These are phyloP conservation scores for Mytilinidion resinicola DNA, from an alignment of 495 filamentous ascomycete species.

Conservation along the genomic window DNA sequence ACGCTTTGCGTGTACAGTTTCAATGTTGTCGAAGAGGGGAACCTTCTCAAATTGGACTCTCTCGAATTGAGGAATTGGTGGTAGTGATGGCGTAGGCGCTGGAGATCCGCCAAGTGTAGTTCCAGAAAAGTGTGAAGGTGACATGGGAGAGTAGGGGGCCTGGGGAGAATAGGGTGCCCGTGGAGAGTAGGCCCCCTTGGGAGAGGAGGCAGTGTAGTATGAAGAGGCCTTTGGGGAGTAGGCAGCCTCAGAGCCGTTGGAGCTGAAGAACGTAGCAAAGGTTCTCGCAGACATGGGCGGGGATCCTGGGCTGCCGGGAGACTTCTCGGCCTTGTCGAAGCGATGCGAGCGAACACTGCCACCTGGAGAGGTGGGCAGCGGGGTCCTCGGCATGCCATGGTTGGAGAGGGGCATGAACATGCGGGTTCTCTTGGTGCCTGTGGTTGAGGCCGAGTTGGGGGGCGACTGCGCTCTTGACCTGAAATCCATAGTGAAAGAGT, in stretches of 20 bases:
- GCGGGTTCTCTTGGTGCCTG: conserved; percentile 4
- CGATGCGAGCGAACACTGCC: conserved; percentile 15
- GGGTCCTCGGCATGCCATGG: conserved; percentile 22
- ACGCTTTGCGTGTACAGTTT: neutral
- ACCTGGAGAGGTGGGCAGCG: conserved; percentile 6
- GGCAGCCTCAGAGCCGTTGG: conserved; percentile 19
- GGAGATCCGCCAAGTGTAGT: neutral
- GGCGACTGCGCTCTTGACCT: neutral
- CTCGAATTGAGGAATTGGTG: neutral
- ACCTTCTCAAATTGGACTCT: neutral
- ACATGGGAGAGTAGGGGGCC: conserved; percentile 9
- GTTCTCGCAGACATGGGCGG: conserved; percentile 22
- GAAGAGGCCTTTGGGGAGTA: conserved; percentile 10
- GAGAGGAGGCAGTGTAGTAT: conserved; percentile 13
- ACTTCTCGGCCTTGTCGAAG: neutral
- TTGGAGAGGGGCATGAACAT: conserved; percentile 14
- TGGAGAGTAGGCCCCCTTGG: neutral
- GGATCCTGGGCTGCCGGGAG: conserved; percentile 7
- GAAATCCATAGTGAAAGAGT: conserved; percentile 7
- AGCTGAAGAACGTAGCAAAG: conserved; percentile 23
- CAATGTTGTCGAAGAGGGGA: neutral
- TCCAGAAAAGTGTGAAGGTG: conserved; percentile 7
- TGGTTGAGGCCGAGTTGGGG: neutral
- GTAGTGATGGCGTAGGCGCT: neutral
- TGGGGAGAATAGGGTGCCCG: neutral